Evolutionary conservation across 2,329 filamentous ascomycete genomes (phyloP).

Genomic region (Fusarium dlaminii): DNA sequence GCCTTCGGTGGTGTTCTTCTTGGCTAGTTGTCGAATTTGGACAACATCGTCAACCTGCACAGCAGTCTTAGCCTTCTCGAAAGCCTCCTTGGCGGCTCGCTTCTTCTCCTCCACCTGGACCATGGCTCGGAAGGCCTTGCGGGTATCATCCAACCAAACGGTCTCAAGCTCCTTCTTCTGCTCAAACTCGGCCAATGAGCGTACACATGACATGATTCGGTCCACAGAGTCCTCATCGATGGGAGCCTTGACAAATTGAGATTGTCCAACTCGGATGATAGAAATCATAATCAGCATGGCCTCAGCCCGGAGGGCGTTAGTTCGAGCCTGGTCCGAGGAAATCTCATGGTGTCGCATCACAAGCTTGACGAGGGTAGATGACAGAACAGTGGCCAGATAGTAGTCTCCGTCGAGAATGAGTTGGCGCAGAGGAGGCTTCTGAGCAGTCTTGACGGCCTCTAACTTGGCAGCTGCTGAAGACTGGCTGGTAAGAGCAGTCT

Average conservation of each 20-base stretch:
- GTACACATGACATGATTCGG: constrained; percentile 96
- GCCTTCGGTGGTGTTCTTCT: constrained; percentile 86
- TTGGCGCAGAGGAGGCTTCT: constrained; percentile 93
- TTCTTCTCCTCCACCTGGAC: constrained; percentile 98
- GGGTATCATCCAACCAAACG: constrained; percentile 93
- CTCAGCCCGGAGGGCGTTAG: constrained; percentile 93
- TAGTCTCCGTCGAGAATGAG: constrained; percentile 97
- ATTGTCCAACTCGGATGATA: constrained; percentile 96
- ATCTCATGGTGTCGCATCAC: constrained; percentile 98
- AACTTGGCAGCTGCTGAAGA: constrained; percentile 89
- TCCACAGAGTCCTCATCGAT: constrained; percentile 99
- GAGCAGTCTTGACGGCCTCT: constrained; percentile 95
- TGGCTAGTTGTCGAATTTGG: constrained; percentile 88
- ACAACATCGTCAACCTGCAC: constrained; percentile 97
- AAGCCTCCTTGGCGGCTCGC: constrained; percentile 91
- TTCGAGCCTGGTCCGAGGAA: constrained; percentile 83
- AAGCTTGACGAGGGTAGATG: constrained; percentile 93
- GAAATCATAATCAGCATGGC: constrained; percentile 99
- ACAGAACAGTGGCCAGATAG: constrained; percentile 94
- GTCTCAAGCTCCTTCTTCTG: constrained; percentile 90
- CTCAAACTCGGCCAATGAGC: constrained; percentile 88
- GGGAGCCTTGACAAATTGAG: constrained; percentile 96
- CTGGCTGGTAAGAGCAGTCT: constrained; percentile 93
- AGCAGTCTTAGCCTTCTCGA: constrained; percentile 91
- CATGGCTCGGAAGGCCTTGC: constrained; percentile 96